These are phyloP conservation scores for Phytopythium litorale DNA, from an alignment of 352 stramenopile species.

Conservation along the genomic window DNA sequence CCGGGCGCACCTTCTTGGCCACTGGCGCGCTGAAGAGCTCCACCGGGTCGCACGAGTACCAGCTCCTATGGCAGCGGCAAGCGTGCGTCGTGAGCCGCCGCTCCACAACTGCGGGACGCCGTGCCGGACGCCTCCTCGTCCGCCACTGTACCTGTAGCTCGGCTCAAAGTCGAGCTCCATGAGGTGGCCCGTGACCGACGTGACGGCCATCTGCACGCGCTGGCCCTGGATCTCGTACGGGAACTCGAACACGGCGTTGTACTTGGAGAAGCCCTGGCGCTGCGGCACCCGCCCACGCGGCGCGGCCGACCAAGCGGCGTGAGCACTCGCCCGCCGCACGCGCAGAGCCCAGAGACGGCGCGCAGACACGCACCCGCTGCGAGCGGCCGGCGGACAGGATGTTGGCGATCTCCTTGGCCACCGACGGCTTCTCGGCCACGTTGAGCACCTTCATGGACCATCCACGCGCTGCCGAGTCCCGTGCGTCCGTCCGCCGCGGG, in stretches of 20 bases:
- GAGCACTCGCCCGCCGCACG: background rate
- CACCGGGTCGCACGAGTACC: constrained; percentile 91
- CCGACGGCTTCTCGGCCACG: constrained; percentile 99
- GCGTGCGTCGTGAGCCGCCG: constrained; percentile 35
- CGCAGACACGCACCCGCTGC: constrained; percentile 54
- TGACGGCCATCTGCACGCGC: constrained; percentile 90
- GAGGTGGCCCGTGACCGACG: constrained; percentile 97
- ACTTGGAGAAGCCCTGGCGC: constrained; percentile 73
- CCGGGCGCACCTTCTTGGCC: constrained; percentile 71
- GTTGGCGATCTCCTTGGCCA: constrained; percentile 95
- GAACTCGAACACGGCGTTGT: constrained; percentile 93
- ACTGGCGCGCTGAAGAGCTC: constrained; percentile 94
- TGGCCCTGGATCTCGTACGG: constrained; percentile 81
- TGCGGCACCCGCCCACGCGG: constrained; percentile 13
- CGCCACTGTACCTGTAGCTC: constrained; percentile 59
- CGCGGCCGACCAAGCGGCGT: background rate
- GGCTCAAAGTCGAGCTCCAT: constrained; percentile 96
- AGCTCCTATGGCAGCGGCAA: constrained; percentile 74
- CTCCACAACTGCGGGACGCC: constrained; percentile 31
- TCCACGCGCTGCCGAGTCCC: background rate
- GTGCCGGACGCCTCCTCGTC: background rate
- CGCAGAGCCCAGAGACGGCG: background rate
- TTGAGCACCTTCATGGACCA: constrained; percentile 89
- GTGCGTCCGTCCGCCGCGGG: constrained; percentile 6
- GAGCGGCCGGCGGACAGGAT: constrained; percentile 86